Evolutionary conservation across 2,329 filamentous ascomycete genomes (phyloP), one percentile per base, ranked within the genome.

Genomic region (Graphiopsis chlorocephala): DNA sequence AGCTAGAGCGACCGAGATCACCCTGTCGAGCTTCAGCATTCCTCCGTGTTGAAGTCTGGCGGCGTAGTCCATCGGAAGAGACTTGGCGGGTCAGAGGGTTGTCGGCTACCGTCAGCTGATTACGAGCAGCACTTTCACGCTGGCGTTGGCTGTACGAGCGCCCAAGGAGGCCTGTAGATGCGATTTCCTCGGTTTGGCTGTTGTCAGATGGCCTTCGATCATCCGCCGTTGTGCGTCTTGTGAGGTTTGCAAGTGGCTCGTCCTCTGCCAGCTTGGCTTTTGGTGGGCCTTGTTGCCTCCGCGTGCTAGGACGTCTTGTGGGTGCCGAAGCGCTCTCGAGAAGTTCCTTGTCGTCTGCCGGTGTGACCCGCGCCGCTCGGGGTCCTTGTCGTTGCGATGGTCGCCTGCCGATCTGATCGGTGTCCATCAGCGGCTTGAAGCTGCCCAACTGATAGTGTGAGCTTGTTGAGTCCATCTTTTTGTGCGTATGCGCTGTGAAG

Each of bases 351-450:
- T 38, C 26, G 8, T 58, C 38, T n/a, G 52, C 17, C 29, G 38
- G 35, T 20, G 42, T 33, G 17, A 58, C 33, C 55, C 48, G 48
- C 15, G 60, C 48, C 17, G 60, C 48, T 20, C 60, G 25, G 65
- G 66, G 33, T 42, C 50, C 45, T 56, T 64, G 45, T 29, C 62
- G 33, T 25, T 64, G 33, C 25, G 61, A 57, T 35, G 66, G 67
- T 25, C 64, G 59, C 26, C 83, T 83, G 65, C 85, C 82, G 69
- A 89, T 86, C 8, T 83, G 81, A 45, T 84, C 80, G 72, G 88
- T 78, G 66, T 92, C 87, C 10, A 93, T 76, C 3, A 93, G 77
- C 0, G 91, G 89, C 68, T 86, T 82, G 75, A 90, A 90, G 1
- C 85, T 83, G 5, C 89, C 89, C 60, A 91, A 73, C 65, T 88